Base-by-base conservation (phyloP, 192 early-diverging fungal genomes). In the Funneliformis geosporum region DNA sequence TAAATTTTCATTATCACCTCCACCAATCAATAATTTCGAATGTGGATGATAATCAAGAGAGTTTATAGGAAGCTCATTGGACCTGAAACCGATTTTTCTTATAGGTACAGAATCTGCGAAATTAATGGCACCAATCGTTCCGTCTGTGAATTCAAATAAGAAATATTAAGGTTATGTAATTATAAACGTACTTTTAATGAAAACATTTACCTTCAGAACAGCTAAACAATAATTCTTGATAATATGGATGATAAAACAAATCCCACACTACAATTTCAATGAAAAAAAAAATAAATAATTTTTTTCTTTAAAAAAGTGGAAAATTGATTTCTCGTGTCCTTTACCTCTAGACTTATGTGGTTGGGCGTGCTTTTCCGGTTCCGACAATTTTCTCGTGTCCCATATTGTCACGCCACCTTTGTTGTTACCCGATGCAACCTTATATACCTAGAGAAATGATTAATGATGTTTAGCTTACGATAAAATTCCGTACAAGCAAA, bases 361-460 rank as follows among this genome's bases (percentile, higher is more conserved):
- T 5, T 69, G 43, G 9, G 60, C 16, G 28, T 69, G 28, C 39
- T 78, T 69, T 33, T 25, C 27, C 10, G 70, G 80, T 55, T 62
- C 33, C 5, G 55, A 8, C 60, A 81, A 67, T 69, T 81, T 81
- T 25, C 64, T 59, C 8, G 55, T 39, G 46, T 81, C 80, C 80
- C 80, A 81, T 38, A 81, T 61, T 50, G 80, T 76, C 43, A 81
- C 80, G 25, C 59, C 43, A 11, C 80, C 80, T 28, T 75, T 25
- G 65, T 62, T 44, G 67, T 67, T 81, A 25, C 73, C 73, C 2
- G 80, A 33, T 21, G 44, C 73, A 43, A 80, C 14, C 66, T 80
- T 46, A 10, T 71, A 18, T 14, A 71, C 18, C 79, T 80, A 75
- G 27, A 8, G 23, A 50, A 8, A 71, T 38, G 5, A 18, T 23